Percentiles rank a stretch among this genome's conserved stretches.
phyloP scores from a whole-genome alignment of 495 filamentous ascomycete species.

The Aspergillus nanangensis region DNA sequence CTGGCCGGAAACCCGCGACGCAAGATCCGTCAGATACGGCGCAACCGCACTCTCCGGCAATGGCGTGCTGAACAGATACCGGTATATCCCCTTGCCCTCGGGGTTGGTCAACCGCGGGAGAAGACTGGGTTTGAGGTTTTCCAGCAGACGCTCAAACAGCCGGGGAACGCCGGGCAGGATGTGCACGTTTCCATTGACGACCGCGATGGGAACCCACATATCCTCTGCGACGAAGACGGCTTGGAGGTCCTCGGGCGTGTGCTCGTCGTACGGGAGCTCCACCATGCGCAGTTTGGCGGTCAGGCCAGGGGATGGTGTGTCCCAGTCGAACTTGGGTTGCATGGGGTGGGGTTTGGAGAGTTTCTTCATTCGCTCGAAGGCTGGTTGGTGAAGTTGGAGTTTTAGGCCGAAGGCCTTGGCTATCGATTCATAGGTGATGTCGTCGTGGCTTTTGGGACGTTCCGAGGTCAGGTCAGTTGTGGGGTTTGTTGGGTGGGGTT shows the following conservation, averaged over 20 bases:
- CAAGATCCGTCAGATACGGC: conserved; percentile 73
- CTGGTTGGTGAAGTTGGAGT: conserved; percentile 68
- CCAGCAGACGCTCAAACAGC: conserved; percentile 73
- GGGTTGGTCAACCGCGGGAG: conserved; percentile 68
- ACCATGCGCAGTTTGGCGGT: conserved; percentile 88
- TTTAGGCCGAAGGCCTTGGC: conserved; percentile 80
- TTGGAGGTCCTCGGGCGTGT: conserved; percentile 54
- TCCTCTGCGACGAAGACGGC: conserved; percentile 73
- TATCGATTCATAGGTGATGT: conserved; percentile 94
- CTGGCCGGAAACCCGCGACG: conserved; percentile 59
- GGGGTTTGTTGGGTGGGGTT: too few relatives aligned
- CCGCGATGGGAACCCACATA: conserved; percentile 83
- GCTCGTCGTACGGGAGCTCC: conserved; percentile 70
- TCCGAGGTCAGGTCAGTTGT: not conserved
- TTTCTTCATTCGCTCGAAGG: conserved; percentile 76
- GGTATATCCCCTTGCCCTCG: conserved; percentile 70
- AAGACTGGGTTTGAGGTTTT: conserved; percentile 66
- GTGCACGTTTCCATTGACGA: conserved; percentile 90
- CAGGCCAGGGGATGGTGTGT: conserved; percentile 69
- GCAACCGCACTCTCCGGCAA: conserved; percentile 81
- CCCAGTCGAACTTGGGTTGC: conserved; percentile 79
- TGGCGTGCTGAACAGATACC: conserved; percentile 82
- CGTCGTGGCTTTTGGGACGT: conserved; percentile 68
- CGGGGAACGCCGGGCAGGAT: conserved; percentile 88
- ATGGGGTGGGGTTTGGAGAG: conserved; percentile 67